phyloP scores from a whole-genome alignment of 345 rosid genomes.

The Syzygium aqueum region DNA sequence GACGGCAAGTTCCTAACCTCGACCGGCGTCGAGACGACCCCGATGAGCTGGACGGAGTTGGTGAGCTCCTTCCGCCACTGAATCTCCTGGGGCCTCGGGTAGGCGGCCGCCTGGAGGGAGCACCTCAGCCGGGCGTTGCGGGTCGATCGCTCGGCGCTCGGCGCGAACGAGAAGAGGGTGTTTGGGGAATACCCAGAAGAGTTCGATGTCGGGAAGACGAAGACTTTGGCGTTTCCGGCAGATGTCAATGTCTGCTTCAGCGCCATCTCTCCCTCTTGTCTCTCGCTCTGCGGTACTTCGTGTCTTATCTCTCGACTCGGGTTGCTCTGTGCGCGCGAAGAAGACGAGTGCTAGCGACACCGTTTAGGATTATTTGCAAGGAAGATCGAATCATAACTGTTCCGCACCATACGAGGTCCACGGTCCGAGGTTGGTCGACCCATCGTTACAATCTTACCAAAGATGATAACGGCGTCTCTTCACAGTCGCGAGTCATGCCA shows the following conservation, averaged over 20 bases:
- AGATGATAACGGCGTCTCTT: not conserved
- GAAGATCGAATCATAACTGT: not conserved
- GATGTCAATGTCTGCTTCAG: not conserved
- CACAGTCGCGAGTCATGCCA: too few species aligned
- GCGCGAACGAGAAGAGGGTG: not conserved
- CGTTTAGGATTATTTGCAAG: not conserved
- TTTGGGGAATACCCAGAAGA: not conserved
- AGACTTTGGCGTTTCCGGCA: not conserved
- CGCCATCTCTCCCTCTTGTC: not conserved
- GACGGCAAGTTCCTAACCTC: slow-evolving; percentile 48
- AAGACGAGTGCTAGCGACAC: not conserved
- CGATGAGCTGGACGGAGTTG: slow-evolving; percentile 47
- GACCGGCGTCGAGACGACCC: slow-evolving; percentile 35
- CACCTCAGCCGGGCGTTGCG: not conserved
- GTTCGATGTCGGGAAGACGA: not conserved
- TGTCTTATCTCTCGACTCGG: not conserved
- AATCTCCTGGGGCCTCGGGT: not conserved
- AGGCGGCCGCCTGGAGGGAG: not conserved
- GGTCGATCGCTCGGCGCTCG: not conserved
- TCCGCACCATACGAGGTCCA: not conserved
- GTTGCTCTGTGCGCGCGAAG: not conserved
- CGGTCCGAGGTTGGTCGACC: not conserved
- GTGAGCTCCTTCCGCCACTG: slow-evolving; percentile 40
- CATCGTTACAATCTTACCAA: not conserved
- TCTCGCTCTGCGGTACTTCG: not conserved